Conservation (phyloP, 768 basidiomycete genomes). For the Boletellus emodensis region DNA sequence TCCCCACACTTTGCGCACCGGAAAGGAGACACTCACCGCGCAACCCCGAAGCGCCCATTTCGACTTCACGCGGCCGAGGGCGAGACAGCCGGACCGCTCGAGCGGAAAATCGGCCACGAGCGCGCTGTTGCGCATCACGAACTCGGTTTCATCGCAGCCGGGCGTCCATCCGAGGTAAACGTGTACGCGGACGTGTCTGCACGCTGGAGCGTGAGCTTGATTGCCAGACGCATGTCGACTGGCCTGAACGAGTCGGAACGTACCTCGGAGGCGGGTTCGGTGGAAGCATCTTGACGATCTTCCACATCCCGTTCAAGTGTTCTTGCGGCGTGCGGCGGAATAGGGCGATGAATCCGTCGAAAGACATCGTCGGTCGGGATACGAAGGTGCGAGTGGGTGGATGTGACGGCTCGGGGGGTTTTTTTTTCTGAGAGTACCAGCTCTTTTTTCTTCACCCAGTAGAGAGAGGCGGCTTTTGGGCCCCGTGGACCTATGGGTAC, state of each 20-base stretch:
- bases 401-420: too few species aligned
- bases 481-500: too few species aligned
- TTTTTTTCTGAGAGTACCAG: too few species aligned
- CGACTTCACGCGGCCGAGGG: constrained; percentile 10
- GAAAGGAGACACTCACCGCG: constrained; percentile 7
- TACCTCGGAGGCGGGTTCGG: constrained; percentile 15
- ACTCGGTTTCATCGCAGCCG: constrained; percentile 28
- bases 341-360: too few species aligned
- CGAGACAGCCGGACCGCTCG: constrained; percentile 20
- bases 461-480: too few species aligned
- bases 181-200: constrained; percentile 31
- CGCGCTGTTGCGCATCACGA: constrained; percentile 24
- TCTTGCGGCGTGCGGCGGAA: constrained; percentile 1
- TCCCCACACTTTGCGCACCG: not conserved
- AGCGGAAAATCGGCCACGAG: constrained; percentile 26
- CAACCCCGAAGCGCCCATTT: constrained; percentile 28
- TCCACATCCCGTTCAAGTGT: constrained; percentile 25
- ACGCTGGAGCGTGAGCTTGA: not conserved
- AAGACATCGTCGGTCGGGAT: too few species aligned
- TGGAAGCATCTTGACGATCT: constrained; percentile 15
- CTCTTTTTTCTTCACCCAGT: too few species aligned
- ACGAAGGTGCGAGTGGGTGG: too few species aligned
- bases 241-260: not conserved
- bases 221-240: too few species aligned
- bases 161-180: constrained; percentile 28